Evolutionary conservation across 2,329 filamentous ascomycete species (phyloP), one percentile per base, ranked within the genome.

Genomic region (Aspergillus fructus): DNA sequence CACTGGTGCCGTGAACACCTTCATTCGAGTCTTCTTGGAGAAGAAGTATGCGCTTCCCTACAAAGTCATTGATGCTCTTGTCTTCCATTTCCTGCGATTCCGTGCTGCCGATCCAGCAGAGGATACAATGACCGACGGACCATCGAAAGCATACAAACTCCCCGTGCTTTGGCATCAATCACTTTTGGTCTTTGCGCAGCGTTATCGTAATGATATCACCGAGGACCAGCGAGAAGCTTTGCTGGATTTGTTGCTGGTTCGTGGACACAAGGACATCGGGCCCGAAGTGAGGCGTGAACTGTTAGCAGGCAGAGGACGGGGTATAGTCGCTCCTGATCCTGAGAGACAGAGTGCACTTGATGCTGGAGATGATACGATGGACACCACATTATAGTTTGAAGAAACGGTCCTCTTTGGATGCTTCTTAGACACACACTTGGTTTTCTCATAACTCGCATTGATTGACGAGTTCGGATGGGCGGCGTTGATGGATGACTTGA

Each of bases 111-210:
- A 79, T 51, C 79, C 79, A 33, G 76, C 72, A 4, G 79, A 83
- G 33, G 86, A 89, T 55, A 78, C 80, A 9, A 79, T 78, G 66
- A 69, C 76, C 72, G 72, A 76, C 58, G 68, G 73, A 17, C 58
- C 79, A n/a, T 83, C 84, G 48, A 79, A 82, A 73, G 74, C 81
- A 64, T 69, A 77, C 23, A 91, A 89, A 70, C 74, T 97, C 63
- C 94, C 96, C 0, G 92, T 99, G 7, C 86, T 99, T 55, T 99
- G 93, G 92, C 94, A 99, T 74, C 93, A 97, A 78, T 92, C 89
- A 66, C 80, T 99, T 30, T 78, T 99, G 54, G 89, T 91, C 2
- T 99, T 99, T 76, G 92, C 94, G 24, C 90, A 97, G 77, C 83
- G 93, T 56, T 99, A 97, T 77, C 88, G 92, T 69, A 96, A 97